Evolutionary conservation across 805 yeast genomes (phyloP).

Genomic region (Scheffersomyces lignosus): DNA sequence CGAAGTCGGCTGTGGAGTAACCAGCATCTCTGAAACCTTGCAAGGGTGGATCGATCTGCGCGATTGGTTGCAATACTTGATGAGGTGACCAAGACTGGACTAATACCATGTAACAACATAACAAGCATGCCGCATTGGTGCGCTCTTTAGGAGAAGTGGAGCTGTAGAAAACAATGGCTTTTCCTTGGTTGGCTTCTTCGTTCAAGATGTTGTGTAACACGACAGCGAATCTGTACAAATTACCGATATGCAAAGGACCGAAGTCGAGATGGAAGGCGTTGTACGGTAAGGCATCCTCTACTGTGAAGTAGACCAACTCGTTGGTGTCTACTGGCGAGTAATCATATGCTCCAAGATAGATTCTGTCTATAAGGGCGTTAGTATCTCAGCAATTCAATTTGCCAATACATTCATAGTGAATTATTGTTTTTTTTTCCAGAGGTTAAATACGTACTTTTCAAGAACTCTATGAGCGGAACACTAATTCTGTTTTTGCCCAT

Average conservation of each 20-base stretch:
- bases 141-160: conserved; percentile 77
- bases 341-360: conserved; percentile 90
- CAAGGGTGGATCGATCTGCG: conserved; percentile 89
- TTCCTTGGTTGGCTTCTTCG: conserved; percentile 77
- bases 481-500: conserved; percentile 19
- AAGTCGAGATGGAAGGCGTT: conserved; percentile 95
- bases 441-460: conserved; percentile 36
- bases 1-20: conserved; percentile 92
- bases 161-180: conserved; percentile 89
- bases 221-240: conserved; percentile 91
- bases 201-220: conserved; percentile 88
- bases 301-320: conserved; percentile 80
- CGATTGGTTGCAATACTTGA: conserved; percentile 90
- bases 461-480: conserved; percentile 43
- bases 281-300: conserved; percentile 89
- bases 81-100: conserved; percentile 99
- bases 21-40: conserved; percentile 98
- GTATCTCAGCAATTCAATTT: conserved; percentile 1
- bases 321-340: conserved; percentile 73
- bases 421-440: not conserved
- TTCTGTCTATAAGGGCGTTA: conserved; percentile 46
- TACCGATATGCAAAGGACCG: conserved; percentile 95
- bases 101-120: conserved; percentile 91
- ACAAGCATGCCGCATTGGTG: conserved; percentile 90
- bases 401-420: not conserved